A percentile compares a stretch with the other conserved stretches of the same genome.
Evolutionary conservation across 139 green algal genomes (phyloP).

Genomic region (Tetradesmus lagerheimii): DNA sequence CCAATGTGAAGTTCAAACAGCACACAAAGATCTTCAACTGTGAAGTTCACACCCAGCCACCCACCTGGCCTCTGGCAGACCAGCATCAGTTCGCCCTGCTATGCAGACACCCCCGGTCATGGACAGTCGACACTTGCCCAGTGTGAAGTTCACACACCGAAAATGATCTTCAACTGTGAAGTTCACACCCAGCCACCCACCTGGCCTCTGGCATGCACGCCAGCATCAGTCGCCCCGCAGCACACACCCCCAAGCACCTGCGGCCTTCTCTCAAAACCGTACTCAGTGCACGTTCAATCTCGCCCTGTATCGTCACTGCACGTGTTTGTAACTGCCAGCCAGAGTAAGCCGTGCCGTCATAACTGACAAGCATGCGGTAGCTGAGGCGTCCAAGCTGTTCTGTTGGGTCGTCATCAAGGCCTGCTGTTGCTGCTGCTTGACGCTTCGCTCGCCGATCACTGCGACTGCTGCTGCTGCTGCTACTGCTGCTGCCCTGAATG

Average conservation of each 20-base stretch:
- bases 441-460: no score
- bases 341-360: conserved; percentile 73
- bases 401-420: neutral
- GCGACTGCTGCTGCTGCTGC: neutral
- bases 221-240: conserved; percentile 84
- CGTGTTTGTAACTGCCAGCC: conserved; percentile 67
- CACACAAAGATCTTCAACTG: neutral
- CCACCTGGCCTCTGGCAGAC: conserved; percentile 84
- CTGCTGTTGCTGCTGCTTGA: neutral
- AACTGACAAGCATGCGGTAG: conserved; percentile 65
- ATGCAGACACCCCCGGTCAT: no score
- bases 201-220: conserved; percentile 88
- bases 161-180: neutral
- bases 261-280: conserved; percentile 57
- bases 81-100: conserved; percentile 89
- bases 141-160: no score
- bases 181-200: conserved; percentile 46
- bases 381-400: conserved; percentile 43
- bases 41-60: neutral
- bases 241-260: conserved; percentile 65
- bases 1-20: no score
- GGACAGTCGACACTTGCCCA: no score
- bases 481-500: neutral
- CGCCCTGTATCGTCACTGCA: conserved; percentile 61
- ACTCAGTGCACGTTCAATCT: conserved; percentile 66